Evolutionary conservation across 73 alveolate genomes (phyloP).

Genomic region (Paramecium caudatum): DNA sequence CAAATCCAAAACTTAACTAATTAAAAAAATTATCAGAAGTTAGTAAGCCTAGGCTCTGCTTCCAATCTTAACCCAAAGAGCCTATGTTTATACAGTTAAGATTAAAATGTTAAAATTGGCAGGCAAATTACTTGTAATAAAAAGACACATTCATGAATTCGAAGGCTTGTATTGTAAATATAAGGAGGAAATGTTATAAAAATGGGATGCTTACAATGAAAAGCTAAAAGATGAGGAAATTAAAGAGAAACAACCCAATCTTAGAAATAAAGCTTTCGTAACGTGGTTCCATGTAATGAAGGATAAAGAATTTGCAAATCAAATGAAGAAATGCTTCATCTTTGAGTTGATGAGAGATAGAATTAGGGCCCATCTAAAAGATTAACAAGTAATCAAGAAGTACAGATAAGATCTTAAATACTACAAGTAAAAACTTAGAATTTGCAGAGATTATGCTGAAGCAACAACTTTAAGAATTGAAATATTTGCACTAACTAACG

Average conservation of each 20-base stretch:
- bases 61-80: background rate
- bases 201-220: conserved; percentile 20
- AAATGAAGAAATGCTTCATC: conserved; percentile 5
- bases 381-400: background rate
- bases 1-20: background rate
- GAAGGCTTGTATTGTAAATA: background rate
- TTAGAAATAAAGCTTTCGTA: conserved; percentile 13
- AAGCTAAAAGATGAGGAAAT: background rate
- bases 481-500: conserved; percentile 28
- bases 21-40: background rate
- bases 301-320: conserved; percentile 29
- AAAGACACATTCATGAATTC: background rate
- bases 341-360: conserved; percentile 55
- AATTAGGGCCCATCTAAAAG: background rate
- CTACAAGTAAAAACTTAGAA: background rate
- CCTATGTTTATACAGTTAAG: background rate
- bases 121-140: background rate
- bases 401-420: conserved; percentile 9
- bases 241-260: background rate
- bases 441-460: conserved; percentile 23
- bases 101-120: background rate
- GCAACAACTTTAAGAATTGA: background rate
- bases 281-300: conserved; percentile 28
- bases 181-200: background rate
- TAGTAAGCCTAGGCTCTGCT: background rate